Conservation (phyloP, 2,329 filamentous ascomycete genomes). For the Metarhizium robertsii region DNA sequence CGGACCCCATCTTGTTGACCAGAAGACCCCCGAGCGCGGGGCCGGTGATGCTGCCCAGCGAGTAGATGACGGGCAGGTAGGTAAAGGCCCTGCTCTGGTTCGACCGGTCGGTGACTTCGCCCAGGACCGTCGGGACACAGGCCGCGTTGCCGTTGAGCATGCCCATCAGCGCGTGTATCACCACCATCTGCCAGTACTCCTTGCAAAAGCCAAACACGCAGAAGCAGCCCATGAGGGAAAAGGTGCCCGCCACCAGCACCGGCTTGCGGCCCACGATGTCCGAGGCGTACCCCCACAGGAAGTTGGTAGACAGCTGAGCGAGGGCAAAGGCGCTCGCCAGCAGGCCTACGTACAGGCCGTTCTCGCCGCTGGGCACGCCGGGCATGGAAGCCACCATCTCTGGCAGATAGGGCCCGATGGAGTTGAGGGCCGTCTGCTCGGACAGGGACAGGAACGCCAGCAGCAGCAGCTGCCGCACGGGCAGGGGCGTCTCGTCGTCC, state of each 20-base stretch:
- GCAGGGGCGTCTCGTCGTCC: slow-evolving; percentile 60
- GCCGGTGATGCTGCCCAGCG: slow-evolving; percentile 84
- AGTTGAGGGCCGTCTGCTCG: slow-evolving; percentile 95
- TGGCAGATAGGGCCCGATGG: slow-evolving; percentile 89
- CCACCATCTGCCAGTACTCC: slow-evolving; percentile 71
- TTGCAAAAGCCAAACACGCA: slow-evolving; percentile 78
- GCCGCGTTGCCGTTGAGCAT: slow-evolving; percentile 91
- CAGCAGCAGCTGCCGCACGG: slow-evolving; percentile 71
- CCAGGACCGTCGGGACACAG: slow-evolving; percentile 85
- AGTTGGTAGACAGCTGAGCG: slow-evolving; percentile 86
- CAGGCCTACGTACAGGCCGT: slow-evolving; percentile 81
- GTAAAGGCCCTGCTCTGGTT: slow-evolving; percentile 93
- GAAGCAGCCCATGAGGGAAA: slow-evolving; percentile 76
- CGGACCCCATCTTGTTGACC: slow-evolving; percentile 50
- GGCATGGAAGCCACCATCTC: slow-evolving; percentile 85
- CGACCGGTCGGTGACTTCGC: slow-evolving; percentile 88
- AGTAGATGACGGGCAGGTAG: slow-evolving; percentile 93
- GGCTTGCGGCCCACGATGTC: slow-evolving; percentile 69
- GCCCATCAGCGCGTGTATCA: slow-evolving; percentile 86
- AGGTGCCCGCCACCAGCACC: slow-evolving; percentile 66
- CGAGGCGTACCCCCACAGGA: slow-evolving; percentile 45
- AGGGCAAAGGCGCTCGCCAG: slow-evolving; percentile 87
- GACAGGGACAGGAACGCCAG: slow-evolving; percentile 82
- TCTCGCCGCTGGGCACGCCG: slow-evolving; percentile 60
- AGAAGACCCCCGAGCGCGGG: slow-evolving; percentile 84